A percentile compares a stretch with the other conserved stretches of the same genome.
These are phyloP conservation scores for Epichloe aotearoae DNA, from an alignment of 2,329 filamentous ascomycete genomes.

Conservation along the genomic window DNA sequence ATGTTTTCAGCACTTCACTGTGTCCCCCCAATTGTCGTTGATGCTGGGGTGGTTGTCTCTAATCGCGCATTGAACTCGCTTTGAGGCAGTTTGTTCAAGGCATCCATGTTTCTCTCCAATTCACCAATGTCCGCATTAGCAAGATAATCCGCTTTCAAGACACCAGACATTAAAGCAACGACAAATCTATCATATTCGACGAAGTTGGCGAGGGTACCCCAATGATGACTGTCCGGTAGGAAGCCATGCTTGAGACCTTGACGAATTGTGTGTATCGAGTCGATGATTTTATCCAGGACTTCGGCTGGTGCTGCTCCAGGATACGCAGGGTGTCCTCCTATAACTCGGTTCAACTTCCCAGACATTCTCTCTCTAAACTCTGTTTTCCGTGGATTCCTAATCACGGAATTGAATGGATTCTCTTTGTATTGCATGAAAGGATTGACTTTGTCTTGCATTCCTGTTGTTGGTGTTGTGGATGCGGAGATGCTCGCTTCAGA, in stretches of 20 bases:
- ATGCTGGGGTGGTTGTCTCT: not conserved
- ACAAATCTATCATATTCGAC: slow-evolving; percentile 18
- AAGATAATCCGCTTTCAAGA: slow-evolving; percentile 15
- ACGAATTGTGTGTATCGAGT: slow-evolving; percentile 14
- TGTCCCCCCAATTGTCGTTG: not conserved
- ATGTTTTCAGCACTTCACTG: not conserved
- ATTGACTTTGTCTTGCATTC: not conserved
- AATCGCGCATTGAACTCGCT: slow-evolving; percentile 11
- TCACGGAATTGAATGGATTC: slow-evolving; percentile 4
- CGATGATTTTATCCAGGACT: slow-evolving; percentile 11
- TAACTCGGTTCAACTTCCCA: slow-evolving; percentile 1
- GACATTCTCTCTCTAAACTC: slow-evolving; percentile 13
- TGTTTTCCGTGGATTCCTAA: slow-evolving; percentile 8
- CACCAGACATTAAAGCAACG: slow-evolving; percentile 15
- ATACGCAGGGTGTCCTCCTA: not conserved
- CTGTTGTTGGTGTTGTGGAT: not conserved
- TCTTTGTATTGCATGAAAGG: not conserved
- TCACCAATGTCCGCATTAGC: slow-evolving; percentile 14
- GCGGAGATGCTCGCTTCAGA: not conserved
- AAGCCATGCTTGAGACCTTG: slow-evolving; percentile 15
- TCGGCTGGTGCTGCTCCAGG: not conserved
- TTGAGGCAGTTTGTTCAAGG: slow-evolving; percentile 14
- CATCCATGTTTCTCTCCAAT: slow-evolving; percentile 14
- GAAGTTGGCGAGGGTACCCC: slow-evolving; percentile 19
- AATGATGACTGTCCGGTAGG: slow-evolving; percentile 21